phyloP scores from a whole-genome alignment of 1,139 yeast species.

The Geotrichum reessii region DNA sequence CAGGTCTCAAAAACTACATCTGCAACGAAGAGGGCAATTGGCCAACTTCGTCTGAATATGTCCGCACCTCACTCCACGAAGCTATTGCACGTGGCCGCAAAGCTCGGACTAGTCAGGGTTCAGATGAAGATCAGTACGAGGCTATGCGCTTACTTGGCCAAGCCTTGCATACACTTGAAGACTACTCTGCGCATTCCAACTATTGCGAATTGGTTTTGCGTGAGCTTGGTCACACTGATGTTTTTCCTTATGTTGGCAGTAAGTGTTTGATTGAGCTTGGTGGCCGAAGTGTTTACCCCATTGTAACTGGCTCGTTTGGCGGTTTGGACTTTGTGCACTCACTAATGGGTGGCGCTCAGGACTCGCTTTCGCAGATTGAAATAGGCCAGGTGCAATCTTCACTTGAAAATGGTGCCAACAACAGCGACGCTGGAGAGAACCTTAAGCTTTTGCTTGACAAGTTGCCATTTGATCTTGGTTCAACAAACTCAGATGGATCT shows the following conservation, averaged over 20 bases:
- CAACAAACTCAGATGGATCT: background rate
- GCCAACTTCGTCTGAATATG: conserved; percentile 24
- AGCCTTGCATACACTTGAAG: conserved; percentile 25
- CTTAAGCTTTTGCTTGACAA: background rate
- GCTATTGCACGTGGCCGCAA: conserved; percentile 24
- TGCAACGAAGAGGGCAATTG: conserved; percentile 25
- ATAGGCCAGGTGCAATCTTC: background rate
- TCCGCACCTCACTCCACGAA: conserved; percentile 21
- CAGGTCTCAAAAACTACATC: conserved; percentile 28
- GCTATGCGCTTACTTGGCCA: conserved; percentile 27
- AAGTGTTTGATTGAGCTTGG: conserved; percentile 21
- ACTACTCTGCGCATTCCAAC: conserved; percentile 27
- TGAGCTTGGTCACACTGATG: conserved; percentile 25
- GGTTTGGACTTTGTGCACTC: conserved; percentile 27
- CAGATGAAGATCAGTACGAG: conserved; percentile 18
- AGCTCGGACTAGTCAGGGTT: conserved; percentile 1
- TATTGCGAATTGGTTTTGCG: conserved; percentile 24
- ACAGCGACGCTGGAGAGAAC: background rate
- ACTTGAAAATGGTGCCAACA: background rate
- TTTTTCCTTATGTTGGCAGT: conserved; percentile 29
- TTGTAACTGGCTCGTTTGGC: conserved; percentile 30
- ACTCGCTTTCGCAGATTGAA: conserved; percentile 18
- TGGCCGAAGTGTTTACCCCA: conserved; percentile 24
- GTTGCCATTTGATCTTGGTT: background rate
- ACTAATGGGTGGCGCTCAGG: conserved; percentile 27